phyloP scores from a whole-genome alignment of 345 rosid genomes.

The Gossypioides kirkii region DNA sequence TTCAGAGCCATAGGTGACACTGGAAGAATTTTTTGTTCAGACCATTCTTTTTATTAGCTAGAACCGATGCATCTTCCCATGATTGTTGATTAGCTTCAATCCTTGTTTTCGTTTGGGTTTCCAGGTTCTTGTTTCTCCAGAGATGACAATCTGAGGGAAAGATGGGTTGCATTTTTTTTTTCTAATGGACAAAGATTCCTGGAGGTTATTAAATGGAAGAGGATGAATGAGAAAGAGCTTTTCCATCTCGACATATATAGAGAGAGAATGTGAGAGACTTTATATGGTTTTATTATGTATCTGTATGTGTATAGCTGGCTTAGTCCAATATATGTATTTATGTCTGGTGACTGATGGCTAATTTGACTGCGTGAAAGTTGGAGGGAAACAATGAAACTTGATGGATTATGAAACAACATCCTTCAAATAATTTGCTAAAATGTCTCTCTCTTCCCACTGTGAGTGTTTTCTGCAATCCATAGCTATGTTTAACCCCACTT shows the following conservation, averaged over 20 bases:
- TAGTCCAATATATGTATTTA: constrained; percentile 7
- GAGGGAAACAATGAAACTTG: background rate
- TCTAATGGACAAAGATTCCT: background rate
- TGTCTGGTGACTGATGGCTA: constrained; percentile 20
- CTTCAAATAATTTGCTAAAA: background rate
- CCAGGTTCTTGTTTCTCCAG: constrained; percentile 29
- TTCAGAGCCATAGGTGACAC: background rate
- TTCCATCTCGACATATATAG: constrained; percentile 11
- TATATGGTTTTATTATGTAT: constrained; percentile 1
- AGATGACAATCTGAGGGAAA: constrained; percentile 41
- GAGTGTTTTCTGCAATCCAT: no score
- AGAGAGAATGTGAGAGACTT: background rate
- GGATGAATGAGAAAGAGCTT: constrained; percentile 4
- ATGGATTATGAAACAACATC: background rate
- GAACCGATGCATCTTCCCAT: background rate
- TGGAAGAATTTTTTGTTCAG: background rate
- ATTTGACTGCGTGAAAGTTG: constrained; percentile 12
- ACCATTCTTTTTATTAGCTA: background rate
- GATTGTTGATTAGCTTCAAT: background rate
- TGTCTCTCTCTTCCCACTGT: no score
- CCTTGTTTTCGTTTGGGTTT: background rate
- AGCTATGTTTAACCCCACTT: no score
- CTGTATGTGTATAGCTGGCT: constrained; percentile 16
- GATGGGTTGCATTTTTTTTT: constrained; percentile 16
- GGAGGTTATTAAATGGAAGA: constrained; percentile 8